These are phyloP conservation scores for Vitis rupestris DNA, from an alignment of 164 flowering plant genomes.

Conservation along the genomic window DNA sequence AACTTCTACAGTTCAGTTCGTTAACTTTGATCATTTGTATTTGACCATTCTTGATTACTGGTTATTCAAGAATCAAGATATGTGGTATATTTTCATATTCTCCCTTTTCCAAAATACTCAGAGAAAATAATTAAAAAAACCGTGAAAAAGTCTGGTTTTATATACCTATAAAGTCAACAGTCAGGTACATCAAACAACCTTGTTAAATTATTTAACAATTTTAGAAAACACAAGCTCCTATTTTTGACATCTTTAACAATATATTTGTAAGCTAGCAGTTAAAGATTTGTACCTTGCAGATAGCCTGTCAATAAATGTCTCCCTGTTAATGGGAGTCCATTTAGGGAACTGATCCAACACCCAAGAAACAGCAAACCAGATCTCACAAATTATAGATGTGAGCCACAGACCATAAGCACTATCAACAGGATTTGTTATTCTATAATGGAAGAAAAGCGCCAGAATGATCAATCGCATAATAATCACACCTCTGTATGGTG, in stretches of 20 bases:
- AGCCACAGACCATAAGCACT: slow-evolving; percentile 88
- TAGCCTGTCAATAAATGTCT: slow-evolving; percentile 58
- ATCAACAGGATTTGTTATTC: slow-evolving; percentile 86
- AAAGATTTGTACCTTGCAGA: slow-evolving; percentile 67
- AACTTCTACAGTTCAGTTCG: not conserved
- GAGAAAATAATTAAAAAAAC: too few species aligned
- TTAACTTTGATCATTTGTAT: not conserved
- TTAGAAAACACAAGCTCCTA: too few species aligned
- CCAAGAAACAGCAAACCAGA: slow-evolving; percentile 98
- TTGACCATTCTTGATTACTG: not conserved
- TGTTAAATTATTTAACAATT: too few species aligned
- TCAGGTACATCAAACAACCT: too few species aligned
- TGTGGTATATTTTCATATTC: too few species aligned
- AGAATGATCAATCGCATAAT: slow-evolving; percentile 76
- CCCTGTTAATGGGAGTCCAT: slow-evolving; percentile 81
- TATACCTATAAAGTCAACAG: too few species aligned
- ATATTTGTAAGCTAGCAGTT: not conserved
- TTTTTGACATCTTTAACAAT: not conserved
- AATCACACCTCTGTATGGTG: slow-evolving; percentile 81
- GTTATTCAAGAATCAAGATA: not conserved
- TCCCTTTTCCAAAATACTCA: too few species aligned
- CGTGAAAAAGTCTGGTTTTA: too few species aligned
- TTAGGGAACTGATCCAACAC: slow-evolving; percentile 97
- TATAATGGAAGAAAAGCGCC: slow-evolving; percentile 83
- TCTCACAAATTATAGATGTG: slow-evolving; percentile 93